Evolutionary conservation across 805 yeast species (phyloP).

Genomic region (Lachancea quebecensis): DNA sequence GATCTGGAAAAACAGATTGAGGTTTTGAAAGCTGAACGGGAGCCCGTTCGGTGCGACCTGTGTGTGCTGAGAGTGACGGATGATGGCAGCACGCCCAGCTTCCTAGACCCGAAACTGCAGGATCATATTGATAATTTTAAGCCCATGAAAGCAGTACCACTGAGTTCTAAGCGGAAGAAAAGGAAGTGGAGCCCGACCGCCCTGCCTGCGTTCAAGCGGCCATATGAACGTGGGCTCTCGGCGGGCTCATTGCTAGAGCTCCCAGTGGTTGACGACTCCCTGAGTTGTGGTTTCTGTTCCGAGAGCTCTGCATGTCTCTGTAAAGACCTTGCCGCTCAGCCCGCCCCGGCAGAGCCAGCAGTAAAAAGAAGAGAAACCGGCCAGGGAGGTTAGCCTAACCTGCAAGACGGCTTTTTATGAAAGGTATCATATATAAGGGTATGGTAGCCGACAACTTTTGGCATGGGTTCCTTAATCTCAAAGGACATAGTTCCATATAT

Average conservation of each 20-base stretch:
- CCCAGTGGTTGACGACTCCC: constrained; percentile 23
- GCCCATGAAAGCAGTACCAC: constrained; percentile 59
- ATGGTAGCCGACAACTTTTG: not conserved
- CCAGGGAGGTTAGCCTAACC: too few species aligned
- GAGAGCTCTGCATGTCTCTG: constrained; percentile 91
- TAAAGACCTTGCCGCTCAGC: constrained; percentile 41
- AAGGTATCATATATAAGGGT: too few species aligned
- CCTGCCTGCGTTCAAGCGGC: not conserved
- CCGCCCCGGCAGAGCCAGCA: not conserved
- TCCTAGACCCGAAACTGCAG: constrained; percentile 21
- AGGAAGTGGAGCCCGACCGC: not conserved
- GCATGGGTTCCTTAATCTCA: not conserved
- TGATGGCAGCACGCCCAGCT: not conserved
- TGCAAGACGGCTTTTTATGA: too few species aligned
- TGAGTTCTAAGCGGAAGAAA: not conserved
- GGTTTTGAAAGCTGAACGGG: not conserved
- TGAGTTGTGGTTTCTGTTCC: constrained; percentile 89
- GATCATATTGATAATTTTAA: constrained; percentile 39
- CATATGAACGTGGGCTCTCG: not conserved
- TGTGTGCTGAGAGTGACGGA: not conserved
- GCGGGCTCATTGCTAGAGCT: not conserved
- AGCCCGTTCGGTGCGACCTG: not conserved
- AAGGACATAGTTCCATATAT: constrained; percentile 14
- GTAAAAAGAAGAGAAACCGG: too few species aligned
- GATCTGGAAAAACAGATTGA: not conserved